Conservation (phyloP, 208 protist species). For the Acanthamoeba royreba region DNA sequence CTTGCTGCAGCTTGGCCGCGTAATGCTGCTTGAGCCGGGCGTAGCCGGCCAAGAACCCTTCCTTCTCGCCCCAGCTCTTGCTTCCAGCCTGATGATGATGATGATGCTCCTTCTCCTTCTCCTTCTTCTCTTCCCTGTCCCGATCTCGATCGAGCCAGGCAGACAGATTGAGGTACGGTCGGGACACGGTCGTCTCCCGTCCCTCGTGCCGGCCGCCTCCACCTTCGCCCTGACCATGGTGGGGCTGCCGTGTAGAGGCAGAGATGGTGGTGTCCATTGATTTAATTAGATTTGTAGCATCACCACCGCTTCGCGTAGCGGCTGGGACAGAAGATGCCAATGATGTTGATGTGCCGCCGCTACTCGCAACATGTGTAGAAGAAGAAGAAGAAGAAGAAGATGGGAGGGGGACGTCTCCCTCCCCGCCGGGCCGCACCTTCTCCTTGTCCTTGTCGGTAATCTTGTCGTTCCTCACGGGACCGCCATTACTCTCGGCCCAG, state of each 20-base stretch:
- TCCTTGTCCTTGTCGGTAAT: background rate
- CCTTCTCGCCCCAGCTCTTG: background rate
- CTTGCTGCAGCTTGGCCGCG: background rate
- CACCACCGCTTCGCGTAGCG: too few species aligned
- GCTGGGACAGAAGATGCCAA: too few species aligned
- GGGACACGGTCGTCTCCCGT: background rate
- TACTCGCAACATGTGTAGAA: too few species aligned
- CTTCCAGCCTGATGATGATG: background rate
- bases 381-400: too few species aligned
- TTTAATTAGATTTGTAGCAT: too few species aligned
- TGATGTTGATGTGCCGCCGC: background rate
- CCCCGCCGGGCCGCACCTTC: too few species aligned
- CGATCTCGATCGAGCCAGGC: background rate
- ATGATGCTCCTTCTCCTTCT: background rate
- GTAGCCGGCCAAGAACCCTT: background rate
- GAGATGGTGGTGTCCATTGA: too few species aligned
- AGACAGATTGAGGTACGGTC: background rate
- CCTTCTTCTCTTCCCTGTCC: background rate
- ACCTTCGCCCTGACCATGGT: background rate
- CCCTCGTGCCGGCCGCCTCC: background rate
- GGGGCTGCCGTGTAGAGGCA: too few species aligned
- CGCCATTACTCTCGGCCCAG: background rate
- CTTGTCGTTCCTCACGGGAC: background rate
- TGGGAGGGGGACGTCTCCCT: background rate
- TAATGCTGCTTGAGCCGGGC: slow-evolving; percentile 1